Evolutionary conservation across 495 filamentous ascomycete genomes (phyloP), one percentile per base, ranked within the genome.

Genomic region (Aspergillus sclerotiicarbonarius): DNA sequence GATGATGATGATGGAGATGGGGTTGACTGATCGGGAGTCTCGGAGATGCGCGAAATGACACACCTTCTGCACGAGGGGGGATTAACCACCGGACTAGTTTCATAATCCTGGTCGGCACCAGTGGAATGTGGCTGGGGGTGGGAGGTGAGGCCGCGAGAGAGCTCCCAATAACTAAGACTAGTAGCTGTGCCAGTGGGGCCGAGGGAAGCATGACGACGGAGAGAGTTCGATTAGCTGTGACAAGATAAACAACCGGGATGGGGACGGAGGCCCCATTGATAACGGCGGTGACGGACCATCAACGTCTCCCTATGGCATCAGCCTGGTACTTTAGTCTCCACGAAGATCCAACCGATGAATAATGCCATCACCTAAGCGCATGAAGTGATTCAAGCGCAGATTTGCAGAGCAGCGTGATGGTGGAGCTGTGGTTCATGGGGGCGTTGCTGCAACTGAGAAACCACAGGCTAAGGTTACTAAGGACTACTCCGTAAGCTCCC

Each of bases 401-500:
- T 12, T 41, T 15, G 37, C 13, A 41, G 37, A 41, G 37, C 37
- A 6, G n/a, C 13, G 12, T 15, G 37, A 12, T 3, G 37, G 37
- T 41, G 37, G 37, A 41, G 37, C 37, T 41, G 3, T n/a, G 37
- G 37, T 25, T 25, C 25, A 25, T 25, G 25, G 25, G 25, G 25
- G 25, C 2, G 25, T 25, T 25, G n/a, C n/a, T n/a, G n/a, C n/a
- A n/a, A n/a, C n/a, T n/a, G n/a, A n/a, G n/a, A n/a, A n/a, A n/a
- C n/a, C n/a, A n/a, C n/a, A n/a, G 13, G 8, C 9, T 35, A 35
- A 35, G 8, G 13, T 1, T 35, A 48, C 19, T 35, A 48, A n/a
- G 3, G 4, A 51, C 3, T 16, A 10, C 10, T 4, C 48, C 8
- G 39, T 50, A 53, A 61, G 59, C 59, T 57, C 45, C 49, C 32